Evolutionary conservation across 768 basidiomycete species (phyloP).

Genomic region (Cystobasidium tubakii): DNA sequence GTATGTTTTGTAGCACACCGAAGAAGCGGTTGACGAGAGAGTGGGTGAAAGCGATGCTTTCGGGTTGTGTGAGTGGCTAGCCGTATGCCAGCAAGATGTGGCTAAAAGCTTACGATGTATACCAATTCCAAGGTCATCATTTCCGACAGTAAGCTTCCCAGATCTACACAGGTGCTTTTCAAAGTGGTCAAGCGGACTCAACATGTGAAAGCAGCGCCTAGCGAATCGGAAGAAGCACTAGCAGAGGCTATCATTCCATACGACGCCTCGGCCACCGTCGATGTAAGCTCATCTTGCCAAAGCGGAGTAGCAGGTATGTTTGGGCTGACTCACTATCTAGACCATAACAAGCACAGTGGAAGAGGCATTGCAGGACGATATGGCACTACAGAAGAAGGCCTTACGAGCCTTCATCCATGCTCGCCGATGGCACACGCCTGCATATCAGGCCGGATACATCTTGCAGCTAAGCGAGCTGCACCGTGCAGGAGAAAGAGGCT

Average conservation of each 20-base stretch:
- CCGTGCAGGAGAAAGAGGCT: constrained; percentile 14
- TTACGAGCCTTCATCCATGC: constrained; percentile 34
- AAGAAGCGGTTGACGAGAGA: constrained; percentile 15
- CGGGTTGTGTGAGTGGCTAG: constrained; percentile 7
- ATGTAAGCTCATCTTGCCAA: not conserved
- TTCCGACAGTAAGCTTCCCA: constrained; percentile 4
- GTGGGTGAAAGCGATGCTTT: constrained; percentile 34
- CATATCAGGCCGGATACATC: constrained; percentile 11
- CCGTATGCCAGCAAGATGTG: not conserved
- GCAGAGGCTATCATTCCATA: not conserved
- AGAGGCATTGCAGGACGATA: constrained; percentile 9
- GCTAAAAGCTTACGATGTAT: not conserved
- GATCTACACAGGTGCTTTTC: no score
- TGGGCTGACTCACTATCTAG: not conserved
- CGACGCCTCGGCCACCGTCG: not conserved
- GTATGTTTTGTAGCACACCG: not conserved
- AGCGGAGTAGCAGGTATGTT: not conserved
- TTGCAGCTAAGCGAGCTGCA: constrained; percentile 29
- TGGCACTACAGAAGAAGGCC: not conserved
- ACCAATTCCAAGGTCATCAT: not conserved
- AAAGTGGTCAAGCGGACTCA: no score
- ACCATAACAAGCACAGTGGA: not conserved
- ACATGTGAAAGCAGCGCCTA: constrained; percentile 10
- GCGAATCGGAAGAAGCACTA: constrained; percentile 9
- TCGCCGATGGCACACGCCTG: constrained; percentile 10